A percentile compares a stretch with the other conserved stretches of the same genome.
These are phyloP conservation scores for Mrakia gelida DNA, from an alignment of 768 basidiomycete species.

Conservation along the genomic window DNA sequence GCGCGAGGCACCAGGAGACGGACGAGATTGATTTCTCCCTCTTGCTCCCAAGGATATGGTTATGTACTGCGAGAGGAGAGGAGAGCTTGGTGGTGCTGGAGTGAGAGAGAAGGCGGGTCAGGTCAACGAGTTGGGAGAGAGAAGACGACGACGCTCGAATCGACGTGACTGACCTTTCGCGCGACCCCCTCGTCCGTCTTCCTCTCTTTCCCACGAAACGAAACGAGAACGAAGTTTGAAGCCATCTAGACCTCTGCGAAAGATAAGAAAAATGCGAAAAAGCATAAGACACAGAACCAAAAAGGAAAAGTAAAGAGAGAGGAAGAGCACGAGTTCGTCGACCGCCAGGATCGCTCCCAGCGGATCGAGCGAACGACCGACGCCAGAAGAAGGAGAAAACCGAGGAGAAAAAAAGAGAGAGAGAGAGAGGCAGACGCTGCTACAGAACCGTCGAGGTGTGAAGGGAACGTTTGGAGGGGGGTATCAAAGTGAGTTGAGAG, in stretches of 20 bases:
- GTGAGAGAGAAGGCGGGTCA: not conserved
- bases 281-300: no score
- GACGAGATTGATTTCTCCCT: no score
- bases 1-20: no score
- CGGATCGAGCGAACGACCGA: not conserved
- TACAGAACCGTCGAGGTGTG: not conserved
- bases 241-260: no score
- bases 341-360: conserved; percentile 10
- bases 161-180: no score
- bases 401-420: not conserved
- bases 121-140: not conserved
- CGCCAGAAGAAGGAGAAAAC: not conserved
- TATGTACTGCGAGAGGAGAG: not conserved
- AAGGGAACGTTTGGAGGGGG: not conserved
- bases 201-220: not conserved
- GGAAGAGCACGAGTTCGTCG: not conserved
- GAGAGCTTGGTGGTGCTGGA: no score
- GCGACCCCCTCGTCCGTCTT: no score
- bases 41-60: no score
- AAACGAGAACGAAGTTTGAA: not conserved
- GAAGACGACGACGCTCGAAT: no score
- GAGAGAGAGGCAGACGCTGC: not conserved
- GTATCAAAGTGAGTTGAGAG: not conserved
- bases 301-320: not conserved
- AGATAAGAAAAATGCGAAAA: no score